phyloP scores from a whole-genome alignment of 208 protist genomes.

The Acanthamoeba lenticulata region DNA sequence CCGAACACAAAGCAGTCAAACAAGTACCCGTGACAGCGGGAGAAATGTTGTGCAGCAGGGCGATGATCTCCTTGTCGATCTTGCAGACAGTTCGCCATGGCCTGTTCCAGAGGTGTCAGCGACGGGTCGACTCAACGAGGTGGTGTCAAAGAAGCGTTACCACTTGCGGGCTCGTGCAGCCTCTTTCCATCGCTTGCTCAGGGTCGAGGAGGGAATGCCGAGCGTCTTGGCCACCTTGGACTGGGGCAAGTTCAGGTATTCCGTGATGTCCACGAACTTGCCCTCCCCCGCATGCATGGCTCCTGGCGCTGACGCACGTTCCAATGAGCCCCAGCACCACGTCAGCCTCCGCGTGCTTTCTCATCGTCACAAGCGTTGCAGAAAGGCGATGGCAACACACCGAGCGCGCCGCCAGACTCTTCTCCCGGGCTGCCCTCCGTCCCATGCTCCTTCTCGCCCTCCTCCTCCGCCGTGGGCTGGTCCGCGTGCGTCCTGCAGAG shows the following conservation, averaged over 20 bases:
- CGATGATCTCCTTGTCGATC: slow-evolving; percentile 82
- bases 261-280: slow-evolving; percentile 80
- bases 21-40: background rate
- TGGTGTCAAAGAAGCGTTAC: background rate
- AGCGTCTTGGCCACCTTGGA: slow-evolving; percentile 76
- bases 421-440: no score
- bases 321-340: no score
- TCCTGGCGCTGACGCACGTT: background rate
- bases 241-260: slow-evolving; percentile 78
- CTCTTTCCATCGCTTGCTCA: slow-evolving; percentile 82
- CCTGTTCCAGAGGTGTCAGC: background rate
- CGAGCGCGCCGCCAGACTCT: no score
- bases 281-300: background rate
- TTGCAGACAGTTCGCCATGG: slow-evolving; percentile 77
- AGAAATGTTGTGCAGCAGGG: slow-evolving; percentile 74
- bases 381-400: no score
- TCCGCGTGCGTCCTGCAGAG: no score
- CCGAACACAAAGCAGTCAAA: background rate
- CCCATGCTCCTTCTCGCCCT: no score
- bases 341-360: no score
- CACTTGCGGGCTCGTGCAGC: slow-evolving; percentile 77
- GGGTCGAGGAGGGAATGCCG: slow-evolving; percentile 80
- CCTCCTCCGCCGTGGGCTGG: no score
- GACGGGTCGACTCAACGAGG: background rate
- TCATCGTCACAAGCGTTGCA: no score